phyloP scores from a whole-genome alignment of 768 basidiomycete genomes.

The Pisolithus marmoratus region DNA sequence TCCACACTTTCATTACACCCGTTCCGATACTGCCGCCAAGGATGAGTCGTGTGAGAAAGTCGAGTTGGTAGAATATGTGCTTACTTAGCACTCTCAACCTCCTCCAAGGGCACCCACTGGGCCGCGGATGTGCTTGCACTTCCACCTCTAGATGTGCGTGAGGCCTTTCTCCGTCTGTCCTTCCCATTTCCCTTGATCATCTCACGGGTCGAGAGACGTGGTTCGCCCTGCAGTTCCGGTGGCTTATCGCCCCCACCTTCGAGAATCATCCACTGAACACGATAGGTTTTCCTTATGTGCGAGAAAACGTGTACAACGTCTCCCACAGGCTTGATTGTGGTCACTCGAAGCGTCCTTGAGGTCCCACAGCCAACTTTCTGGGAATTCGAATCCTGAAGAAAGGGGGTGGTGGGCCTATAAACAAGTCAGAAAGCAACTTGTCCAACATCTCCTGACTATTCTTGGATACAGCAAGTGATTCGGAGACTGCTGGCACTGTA shows the following conservation, averaged over 20 bases:
- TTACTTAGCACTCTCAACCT: slow-evolving; percentile 59
- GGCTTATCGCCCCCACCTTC: slow-evolving; percentile 52
- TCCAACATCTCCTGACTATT: slow-evolving; percentile 29
- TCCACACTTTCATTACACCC: slow-evolving; percentile 73
- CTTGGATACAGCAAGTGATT: slow-evolving; percentile 30
- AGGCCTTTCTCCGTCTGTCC: slow-evolving; percentile 9
- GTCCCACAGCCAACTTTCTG: background rate
- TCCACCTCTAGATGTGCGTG: slow-evolving; percentile 8
- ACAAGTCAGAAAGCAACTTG: slow-evolving; percentile 34
- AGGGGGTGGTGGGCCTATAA: slow-evolving; percentile 27
- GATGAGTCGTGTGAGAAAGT: background rate
- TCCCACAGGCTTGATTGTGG: slow-evolving; percentile 46
- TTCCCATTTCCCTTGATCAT: slow-evolving; percentile 7
- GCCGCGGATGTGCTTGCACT: slow-evolving; percentile 13
- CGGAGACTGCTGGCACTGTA: slow-evolving; percentile 49
- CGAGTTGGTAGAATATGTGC: slow-evolving; percentile 10
- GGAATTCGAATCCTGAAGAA: slow-evolving; percentile 1
- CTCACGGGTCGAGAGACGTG: slow-evolving; percentile 3
- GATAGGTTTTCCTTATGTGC: slow-evolving; percentile 85
- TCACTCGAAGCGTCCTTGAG: slow-evolving; percentile 26
- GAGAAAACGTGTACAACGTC: slow-evolving; percentile 82
- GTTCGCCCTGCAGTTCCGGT: slow-evolving; percentile 16
- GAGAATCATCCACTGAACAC: slow-evolving; percentile 64
- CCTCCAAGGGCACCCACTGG: slow-evolving; percentile 50
- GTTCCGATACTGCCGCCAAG: slow-evolving; percentile 54